Evolutionary conservation across 345 rosid genomes (phyloP), one percentile per base, ranked within the genome.

Genomic region (Pugionium cornutum): DNA sequence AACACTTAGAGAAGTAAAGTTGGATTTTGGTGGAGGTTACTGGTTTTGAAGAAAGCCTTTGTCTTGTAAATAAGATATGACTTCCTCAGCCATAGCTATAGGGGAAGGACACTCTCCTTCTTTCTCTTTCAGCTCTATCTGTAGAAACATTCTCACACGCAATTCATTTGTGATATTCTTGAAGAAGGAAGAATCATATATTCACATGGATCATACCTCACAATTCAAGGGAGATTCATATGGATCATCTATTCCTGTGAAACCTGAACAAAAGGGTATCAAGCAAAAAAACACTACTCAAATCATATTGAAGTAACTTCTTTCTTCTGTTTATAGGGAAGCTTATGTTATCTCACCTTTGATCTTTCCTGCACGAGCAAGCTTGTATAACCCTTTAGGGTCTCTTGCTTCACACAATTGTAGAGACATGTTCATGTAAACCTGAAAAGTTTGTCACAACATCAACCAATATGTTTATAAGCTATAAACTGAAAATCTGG

Each of bases 241-340:
- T 1, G 94, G 94, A 63, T 92, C 98, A 76, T 92, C 98, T 53
- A 92, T 88, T 48, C 98, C 97, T 3, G 98, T 87, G 75, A 92
- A 89, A 75, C 97, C 97, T 89, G 81, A 68, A 76, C 46, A 46
- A 62, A 48, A 26, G 2, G 27, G 29, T 45, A 9, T 9, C 27
- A 59, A 31, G 27, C 4, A 32, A 7, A 1, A 1, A 45, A 1
- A 7, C 4, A 33, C 26, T 11, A 32, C 0, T 27, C 64, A 40
- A 55, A 55, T 9, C 56, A 49, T 26, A 56, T 3, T 25, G 54
- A 51, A 26, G 50, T 5, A 31, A 52, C 3, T 49, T 36, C 4
- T 55, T 9, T 58, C 11, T 31, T 73, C 10, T 61, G 67, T 53
- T 54, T 47, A n/a, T n/a, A n/a, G n/a, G n/a, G n/a, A n/a, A n/a